Evolutionary conservation across 352 stramenopile genomes (phyloP), one percentile per base, ranked within the genome.

Genomic region (Globisporangium alternatum): DNA sequence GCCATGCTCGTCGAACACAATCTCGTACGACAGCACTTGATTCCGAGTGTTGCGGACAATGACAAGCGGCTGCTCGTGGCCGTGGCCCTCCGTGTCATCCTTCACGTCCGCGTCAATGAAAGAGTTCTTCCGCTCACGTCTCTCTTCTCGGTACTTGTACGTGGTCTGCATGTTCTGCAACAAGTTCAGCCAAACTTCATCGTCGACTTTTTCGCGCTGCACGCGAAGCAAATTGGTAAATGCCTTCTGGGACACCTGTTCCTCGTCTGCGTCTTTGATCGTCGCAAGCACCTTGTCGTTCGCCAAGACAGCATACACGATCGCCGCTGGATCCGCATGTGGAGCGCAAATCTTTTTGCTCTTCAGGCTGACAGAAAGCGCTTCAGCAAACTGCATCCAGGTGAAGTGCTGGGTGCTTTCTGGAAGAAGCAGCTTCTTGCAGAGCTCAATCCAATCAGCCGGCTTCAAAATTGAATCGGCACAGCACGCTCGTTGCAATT

Each of bases 11-110:
- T 78, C 70, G 35, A 86, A 88, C 15, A 74, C 74, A 41, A 88
- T 81, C 52, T 88, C 77, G 61, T 86, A 86, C 41, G 76, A 84
- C 6, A 88, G 49, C n/a, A 86, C 74, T 72, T 88, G 78, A 57
- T 88, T 86, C n/a, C 67, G 55, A 22, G 77, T 84, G 60, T 88
- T 85, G 5, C 78, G 73, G 0, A 88, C 72, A n/a, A 84, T 69
- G 2, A 86, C 72, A 9, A 78, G 64, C 17, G 76, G 77, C 30
- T 74, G 51, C 28, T 76, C 68, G n/a, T 67, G 53, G 2, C 60
- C 65, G 33, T 72, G 68, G 12, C 62, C 56, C 21, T 65, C 39
- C n/a, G 25, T 19, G 5, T 68, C 62, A 0, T 60, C 39, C 3
- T 62, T 58, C 15, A 5, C 30, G 15, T 65, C 49, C 8, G 10